These are phyloP conservation scores for Acrocalymma vagum DNA, from an alignment of 2,329 filamentous ascomycete species.

Conservation along the genomic window DNA sequence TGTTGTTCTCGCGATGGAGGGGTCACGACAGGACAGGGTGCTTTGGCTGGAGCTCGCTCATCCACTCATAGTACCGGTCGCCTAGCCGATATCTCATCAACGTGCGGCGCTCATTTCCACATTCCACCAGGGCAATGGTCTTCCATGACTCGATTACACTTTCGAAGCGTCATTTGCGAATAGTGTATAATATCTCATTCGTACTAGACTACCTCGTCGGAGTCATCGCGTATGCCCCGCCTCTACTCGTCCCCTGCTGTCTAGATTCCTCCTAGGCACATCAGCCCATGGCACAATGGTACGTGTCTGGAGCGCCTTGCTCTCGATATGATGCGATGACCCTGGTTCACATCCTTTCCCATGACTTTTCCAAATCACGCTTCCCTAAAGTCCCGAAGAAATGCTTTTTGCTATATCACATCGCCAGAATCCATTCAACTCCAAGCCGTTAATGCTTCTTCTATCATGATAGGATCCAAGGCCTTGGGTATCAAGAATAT, in stretches of 20 bases:
- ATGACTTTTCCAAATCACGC: slow-evolving; percentile 19
- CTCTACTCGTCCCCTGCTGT: too few relatives aligned
- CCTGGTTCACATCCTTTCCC: slow-evolving; percentile 19
- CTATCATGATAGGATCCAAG: slow-evolving; percentile 27
- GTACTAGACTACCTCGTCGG: too few relatives aligned
- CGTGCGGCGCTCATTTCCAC: slow-evolving; percentile 28
- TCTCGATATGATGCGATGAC: slow-evolving; percentile 8
- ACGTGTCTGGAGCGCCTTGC: too few relatives aligned
- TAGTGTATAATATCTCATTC: slow-evolving; percentile 1
- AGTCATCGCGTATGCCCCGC: too few relatives aligned
- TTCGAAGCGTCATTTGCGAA: not conserved
- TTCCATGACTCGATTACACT: too few relatives aligned
- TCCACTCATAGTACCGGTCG: slow-evolving; percentile 28
- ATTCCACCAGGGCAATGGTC: not conserved
- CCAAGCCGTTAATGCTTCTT: slow-evolving; percentile 47
- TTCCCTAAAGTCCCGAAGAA: slow-evolving; percentile 13
- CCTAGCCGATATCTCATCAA: slow-evolving; percentile 22
- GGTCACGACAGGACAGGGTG: too few relatives aligned
- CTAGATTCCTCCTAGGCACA: too few relatives aligned
- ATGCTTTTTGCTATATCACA: slow-evolving; percentile 44
- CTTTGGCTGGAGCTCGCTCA: too few relatives aligned
- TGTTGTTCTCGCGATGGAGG: slow-evolving; percentile 21
- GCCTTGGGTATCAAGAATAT: too few relatives aligned
- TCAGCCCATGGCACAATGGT: too few relatives aligned
- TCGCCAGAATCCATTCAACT: slow-evolving; percentile 39